phyloP scores from a whole-genome alignment of 805 yeast species.

The Starmerella scarabaei region DNA sequence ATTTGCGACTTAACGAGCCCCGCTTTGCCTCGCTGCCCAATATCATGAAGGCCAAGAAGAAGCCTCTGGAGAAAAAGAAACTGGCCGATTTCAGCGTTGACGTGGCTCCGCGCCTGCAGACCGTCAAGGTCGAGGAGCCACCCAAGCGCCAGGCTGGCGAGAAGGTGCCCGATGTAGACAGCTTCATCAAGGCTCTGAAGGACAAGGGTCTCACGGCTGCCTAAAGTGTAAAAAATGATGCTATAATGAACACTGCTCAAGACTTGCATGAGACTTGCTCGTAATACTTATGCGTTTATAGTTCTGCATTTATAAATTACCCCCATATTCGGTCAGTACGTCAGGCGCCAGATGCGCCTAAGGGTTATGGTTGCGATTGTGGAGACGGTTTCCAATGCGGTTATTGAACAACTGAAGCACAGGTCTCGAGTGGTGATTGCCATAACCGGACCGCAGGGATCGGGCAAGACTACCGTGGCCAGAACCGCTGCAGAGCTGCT shows the following conservation, averaged over 20 bases:
- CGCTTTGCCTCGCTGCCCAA: constrained; percentile 93
- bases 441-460: constrained; percentile 30
- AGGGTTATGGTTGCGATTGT: neutral
- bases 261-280: neutral
- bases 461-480: constrained; percentile 28
- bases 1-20: constrained; percentile 86
- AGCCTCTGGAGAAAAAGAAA: constrained; percentile 61
- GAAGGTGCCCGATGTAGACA: constrained; percentile 70
- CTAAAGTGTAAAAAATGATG: neutral
- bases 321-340: too few relatives aligned
- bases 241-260: neutral
- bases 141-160: constrained; percentile 69
- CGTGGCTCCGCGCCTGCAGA: constrained; percentile 48
- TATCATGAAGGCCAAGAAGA: constrained; percentile 96
- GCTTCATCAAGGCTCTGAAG: constrained; percentile 63
- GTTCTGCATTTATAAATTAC: too few relatives aligned
- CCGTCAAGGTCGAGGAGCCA: constrained; percentile 72
- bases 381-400: neutral
- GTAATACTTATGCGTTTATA: neutral
- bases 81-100: constrained; percentile 61
- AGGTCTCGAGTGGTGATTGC: constrained; percentile 5
- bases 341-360: too few relatives aligned
- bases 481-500: constrained; percentile 20
- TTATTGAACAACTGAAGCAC: neutral
- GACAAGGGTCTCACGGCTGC: constrained; percentile 36